Conservation (phyloP, 2,329 filamentous ascomycete genomes). For the Monilinia fructigena region DNA sequence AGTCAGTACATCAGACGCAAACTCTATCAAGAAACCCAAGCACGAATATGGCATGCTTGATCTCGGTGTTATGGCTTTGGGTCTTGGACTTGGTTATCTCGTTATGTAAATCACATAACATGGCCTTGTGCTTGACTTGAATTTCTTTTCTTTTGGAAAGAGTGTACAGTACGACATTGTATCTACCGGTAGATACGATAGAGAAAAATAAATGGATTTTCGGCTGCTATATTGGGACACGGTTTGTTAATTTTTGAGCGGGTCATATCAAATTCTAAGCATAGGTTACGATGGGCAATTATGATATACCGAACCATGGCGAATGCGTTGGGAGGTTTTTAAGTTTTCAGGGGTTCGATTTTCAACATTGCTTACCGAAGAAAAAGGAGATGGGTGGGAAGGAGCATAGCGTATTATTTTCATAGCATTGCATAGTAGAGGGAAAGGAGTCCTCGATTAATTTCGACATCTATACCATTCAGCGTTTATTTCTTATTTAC, state of each 20-base stretch:
- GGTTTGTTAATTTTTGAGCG: background rate
- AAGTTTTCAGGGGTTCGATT: background rate
- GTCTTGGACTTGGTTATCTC: constrained; percentile 39
- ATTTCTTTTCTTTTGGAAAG: background rate
- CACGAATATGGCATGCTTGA: constrained; percentile 36
- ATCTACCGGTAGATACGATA: background rate
- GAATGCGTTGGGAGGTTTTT: background rate
- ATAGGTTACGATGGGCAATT: constrained; percentile 4
- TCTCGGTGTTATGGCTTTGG: constrained; percentile 35
- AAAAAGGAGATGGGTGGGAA: background rate
- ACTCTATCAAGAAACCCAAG: constrained; percentile 29
- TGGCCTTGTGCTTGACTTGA: background rate
- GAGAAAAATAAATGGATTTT: background rate
- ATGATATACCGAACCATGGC: constrained; percentile 6
- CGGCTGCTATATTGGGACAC: background rate
- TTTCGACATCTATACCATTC: constrained; percentile 2
- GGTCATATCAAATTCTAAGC: background rate
- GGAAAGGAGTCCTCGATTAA: background rate
- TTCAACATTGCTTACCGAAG: background rate
- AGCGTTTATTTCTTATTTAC: background rate
- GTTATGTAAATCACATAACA: constrained; percentile 36
- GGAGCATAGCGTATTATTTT: background rate
- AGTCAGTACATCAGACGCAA: constrained; percentile 20
- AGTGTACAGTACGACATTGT: background rate
- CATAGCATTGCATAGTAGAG: constrained; percentile 6